These are phyloP conservation scores for Spinacia oleracea DNA, from an alignment of 179 eudicot species.

Conservation along the genomic window DNA sequence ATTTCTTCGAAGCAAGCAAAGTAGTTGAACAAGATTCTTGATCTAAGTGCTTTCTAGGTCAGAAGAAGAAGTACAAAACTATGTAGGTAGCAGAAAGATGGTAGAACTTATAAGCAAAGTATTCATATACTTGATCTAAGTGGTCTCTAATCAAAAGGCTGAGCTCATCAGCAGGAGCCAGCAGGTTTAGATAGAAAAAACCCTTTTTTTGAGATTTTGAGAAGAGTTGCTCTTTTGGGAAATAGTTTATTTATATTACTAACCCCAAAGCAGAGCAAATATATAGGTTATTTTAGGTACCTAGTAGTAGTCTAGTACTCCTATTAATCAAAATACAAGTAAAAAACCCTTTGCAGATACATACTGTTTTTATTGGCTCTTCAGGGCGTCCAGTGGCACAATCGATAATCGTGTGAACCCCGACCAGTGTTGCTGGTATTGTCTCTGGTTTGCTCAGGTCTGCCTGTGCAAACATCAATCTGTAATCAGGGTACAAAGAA, in stretches of 20 bases:
- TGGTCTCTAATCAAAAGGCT: background rate
- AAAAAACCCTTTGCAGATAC: slow-evolving; percentile 1
- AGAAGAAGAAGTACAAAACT: slow-evolving; percentile 4
- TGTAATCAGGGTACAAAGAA: slow-evolving; percentile 22
- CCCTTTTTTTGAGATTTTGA: too few species aligned
- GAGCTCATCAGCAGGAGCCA: slow-evolving; percentile 1
- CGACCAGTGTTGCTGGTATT: slow-evolving; percentile 93
- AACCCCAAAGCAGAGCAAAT: background rate
- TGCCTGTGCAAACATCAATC: slow-evolving; percentile 58
- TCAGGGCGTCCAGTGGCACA: slow-evolving; percentile 99
- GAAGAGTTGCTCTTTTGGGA: too few species aligned
- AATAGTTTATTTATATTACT: background rate
- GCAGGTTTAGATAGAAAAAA: too few species aligned
- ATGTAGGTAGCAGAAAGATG: background rate
- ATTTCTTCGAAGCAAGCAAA: slow-evolving; percentile 3
- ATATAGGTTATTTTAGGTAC: background rate
- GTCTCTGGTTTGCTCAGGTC: slow-evolving; percentile 94
- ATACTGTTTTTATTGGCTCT: slow-evolving; percentile 95
- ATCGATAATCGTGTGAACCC: slow-evolving; percentile 88
- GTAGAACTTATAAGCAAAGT: background rate
- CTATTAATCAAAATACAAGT: background rate
- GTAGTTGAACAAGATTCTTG: background rate
- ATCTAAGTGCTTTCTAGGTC: background rate
- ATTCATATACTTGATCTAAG: background rate
- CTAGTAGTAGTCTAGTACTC: background rate